phyloP scores from a whole-genome alignment of 208 protist genomes.

The Acanthamoeba healyi region DNA sequence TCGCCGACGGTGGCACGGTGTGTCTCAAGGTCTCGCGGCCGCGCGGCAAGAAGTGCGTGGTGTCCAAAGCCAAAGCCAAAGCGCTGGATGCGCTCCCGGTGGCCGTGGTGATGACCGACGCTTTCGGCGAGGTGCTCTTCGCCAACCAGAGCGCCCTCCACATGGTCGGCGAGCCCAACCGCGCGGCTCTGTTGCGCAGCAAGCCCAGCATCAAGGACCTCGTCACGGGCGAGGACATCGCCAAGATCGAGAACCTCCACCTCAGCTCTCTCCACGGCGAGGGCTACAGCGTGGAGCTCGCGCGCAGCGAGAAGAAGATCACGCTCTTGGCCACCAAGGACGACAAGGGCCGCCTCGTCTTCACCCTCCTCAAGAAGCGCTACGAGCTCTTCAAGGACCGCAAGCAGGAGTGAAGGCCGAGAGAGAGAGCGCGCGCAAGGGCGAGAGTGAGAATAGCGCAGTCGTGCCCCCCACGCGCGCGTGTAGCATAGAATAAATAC shows the following conservation, averaged over 20 bases:
- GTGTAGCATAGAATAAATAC: too few species aligned
- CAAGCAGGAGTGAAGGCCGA: background rate
- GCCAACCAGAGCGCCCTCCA: conserved; percentile 15
- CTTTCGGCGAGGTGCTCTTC: conserved; percentile 26
- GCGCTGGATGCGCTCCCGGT: background rate
- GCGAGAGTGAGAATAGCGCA: too few species aligned
- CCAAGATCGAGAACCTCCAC: conserved; percentile 45
- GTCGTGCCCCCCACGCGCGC: too few species aligned
- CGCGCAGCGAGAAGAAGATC: background rate
- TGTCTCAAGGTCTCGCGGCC: background rate
- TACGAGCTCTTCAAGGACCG: conserved; percentile 24
- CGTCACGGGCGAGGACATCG: background rate
- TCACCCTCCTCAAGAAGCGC: conserved; percentile 36
- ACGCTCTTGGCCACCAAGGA: conserved; percentile 42
- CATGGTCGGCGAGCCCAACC: background rate
- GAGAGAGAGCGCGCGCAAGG: too few species aligned
- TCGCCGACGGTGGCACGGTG: conserved; percentile 26
- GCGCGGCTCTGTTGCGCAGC: background rate
- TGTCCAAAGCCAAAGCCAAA: background rate
- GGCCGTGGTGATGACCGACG: conserved; percentile 7
- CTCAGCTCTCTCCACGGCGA: conserved; percentile 1
- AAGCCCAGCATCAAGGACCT: conserved; percentile 12
- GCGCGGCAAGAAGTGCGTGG: background rate
- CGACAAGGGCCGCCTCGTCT: conserved; percentile 32
- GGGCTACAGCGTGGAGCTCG: conserved; percentile 15